Percentiles rank a stretch among this genome's conserved stretches.
These are phyloP conservation scores for Rhododendron henanense DNA, from an alignment of 148 eudicot genomes.

Conservation along the genomic window DNA sequence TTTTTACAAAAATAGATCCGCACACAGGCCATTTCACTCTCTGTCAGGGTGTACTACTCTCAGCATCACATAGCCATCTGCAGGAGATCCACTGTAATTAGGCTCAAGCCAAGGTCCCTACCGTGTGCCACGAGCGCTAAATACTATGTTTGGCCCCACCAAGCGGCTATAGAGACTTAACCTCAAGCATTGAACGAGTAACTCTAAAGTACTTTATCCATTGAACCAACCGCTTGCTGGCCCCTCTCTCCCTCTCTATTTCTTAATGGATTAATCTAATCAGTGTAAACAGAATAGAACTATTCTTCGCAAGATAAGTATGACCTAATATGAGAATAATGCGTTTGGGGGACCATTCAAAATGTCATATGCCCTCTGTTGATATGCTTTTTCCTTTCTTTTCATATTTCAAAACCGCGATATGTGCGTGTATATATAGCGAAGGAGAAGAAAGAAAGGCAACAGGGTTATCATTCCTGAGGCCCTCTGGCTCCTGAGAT, in stretches of 20 bases:
- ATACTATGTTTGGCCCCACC: neutral
- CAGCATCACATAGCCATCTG: neutral
- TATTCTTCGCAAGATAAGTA: slow-evolving; percentile 6
- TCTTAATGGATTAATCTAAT: neutral
- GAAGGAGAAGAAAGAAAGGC: neutral
- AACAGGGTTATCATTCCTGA: neutral
- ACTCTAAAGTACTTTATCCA: neutral
- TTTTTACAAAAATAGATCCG: neutral
- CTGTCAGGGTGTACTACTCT: neutral
- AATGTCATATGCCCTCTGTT: neutral
- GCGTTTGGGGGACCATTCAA: slow-evolving; percentile 18
- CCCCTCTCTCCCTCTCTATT: neutral
- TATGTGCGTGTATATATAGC: neutral
- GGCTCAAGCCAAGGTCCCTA: neutral
- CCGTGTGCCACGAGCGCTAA: neutral
- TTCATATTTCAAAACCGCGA: neutral
- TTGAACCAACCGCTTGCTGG: neutral
- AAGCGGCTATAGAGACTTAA: neutral
- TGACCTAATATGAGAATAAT: slow-evolving; percentile 14
- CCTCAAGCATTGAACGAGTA: neutral
- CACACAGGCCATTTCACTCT: neutral
- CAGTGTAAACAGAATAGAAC: neutral
- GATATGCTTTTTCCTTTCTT: neutral
- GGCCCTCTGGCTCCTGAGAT: slow-evolving; percentile 11
- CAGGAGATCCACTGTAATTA: neutral